Percentiles rank a stretch among this genome's conserved stretches.
Conservation (phyloP, 2,329 filamentous ascomycete species). For the Aspergillus sp. region DNA sequence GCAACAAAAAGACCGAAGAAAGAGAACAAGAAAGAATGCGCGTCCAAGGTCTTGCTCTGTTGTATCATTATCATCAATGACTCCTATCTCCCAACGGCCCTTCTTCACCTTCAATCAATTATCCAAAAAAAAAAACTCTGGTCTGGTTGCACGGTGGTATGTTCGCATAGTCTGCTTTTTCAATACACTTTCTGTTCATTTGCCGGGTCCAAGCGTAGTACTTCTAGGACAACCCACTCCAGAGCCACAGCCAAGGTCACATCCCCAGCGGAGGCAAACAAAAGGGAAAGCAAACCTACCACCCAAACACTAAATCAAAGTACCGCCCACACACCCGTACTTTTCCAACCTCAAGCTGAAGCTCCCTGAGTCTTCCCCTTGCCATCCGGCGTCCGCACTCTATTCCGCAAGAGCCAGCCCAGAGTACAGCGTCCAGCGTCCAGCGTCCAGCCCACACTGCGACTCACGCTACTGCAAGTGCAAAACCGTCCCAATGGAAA, state of each 20-base stretch:
- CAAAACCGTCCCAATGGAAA: not conserved
- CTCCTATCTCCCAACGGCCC: not conserved
- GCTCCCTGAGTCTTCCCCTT: not conserved
- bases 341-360: not conserved
- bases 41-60: conserved; percentile 13
- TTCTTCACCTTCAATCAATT: not conserved
- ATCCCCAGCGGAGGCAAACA: not conserved
- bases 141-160: not conserved
- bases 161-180: not conserved
- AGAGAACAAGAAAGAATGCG: conserved; percentile 8
- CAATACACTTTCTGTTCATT: not conserved
- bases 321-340: not conserved
- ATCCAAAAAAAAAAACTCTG: not conserved
- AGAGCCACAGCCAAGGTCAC: not conserved
- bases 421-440: not conserved
- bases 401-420: not conserved
- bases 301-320: not conserved
- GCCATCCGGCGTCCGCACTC: not conserved
- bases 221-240: not conserved
- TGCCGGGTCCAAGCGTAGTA: not conserved
- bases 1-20: conserved; percentile 15
- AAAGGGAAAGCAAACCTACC: not conserved
- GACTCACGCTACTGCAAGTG: not conserved
- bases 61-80: conserved; percentile 12
- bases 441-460: not conserved